Conservation (phyloP, 2,329 filamentous ascomycete species). For the Penicillium sp. region DNA sequence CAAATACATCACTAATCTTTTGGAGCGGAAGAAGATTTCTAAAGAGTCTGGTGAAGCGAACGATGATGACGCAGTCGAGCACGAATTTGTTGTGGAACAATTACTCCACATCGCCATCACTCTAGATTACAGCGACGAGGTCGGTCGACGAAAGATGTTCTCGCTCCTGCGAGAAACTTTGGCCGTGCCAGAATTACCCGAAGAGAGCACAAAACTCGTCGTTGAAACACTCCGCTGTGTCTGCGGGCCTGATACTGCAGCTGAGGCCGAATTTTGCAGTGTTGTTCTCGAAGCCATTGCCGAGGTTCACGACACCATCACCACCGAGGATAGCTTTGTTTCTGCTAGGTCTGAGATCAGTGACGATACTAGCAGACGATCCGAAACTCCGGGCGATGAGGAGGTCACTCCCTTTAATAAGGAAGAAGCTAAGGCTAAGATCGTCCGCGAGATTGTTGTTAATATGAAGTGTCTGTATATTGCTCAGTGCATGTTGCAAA, state of each 20-base stretch:
- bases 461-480: conserved; percentile 99
- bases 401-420: conserved; percentile 57
- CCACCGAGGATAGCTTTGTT: conserved; percentile 81
- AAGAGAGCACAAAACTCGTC: conserved; percentile 86
- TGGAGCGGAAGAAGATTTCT: conserved; percentile 41
- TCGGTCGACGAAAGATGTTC: conserved; percentile 94
- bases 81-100: conserved; percentile 95
- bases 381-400: conserved; percentile 49
- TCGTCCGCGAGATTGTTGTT: conserved; percentile 82
- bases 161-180: conserved; percentile 81
- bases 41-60: conserved; percentile 60
- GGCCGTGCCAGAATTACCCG: conserved; percentile 81
- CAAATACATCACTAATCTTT: conserved; percentile 65
- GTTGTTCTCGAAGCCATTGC: conserved; percentile 84
- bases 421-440: conserved; percentile 66
- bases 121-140: conserved; percentile 96
- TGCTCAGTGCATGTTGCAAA: conserved; percentile 94
- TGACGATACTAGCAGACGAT: conserved; percentile 56
- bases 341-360: conserved; percentile 86
- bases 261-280: conserved; percentile 52
- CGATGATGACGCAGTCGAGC: conserved; percentile 81
- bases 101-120: conserved; percentile 88
- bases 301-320: conserved; percentile 93
- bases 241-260: conserved; percentile 62
- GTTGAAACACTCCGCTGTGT: conserved; percentile 80